phyloP scores from a whole-genome alignment of 768 basidiomycete genomes.

The Leccinum variicolor region DNA sequence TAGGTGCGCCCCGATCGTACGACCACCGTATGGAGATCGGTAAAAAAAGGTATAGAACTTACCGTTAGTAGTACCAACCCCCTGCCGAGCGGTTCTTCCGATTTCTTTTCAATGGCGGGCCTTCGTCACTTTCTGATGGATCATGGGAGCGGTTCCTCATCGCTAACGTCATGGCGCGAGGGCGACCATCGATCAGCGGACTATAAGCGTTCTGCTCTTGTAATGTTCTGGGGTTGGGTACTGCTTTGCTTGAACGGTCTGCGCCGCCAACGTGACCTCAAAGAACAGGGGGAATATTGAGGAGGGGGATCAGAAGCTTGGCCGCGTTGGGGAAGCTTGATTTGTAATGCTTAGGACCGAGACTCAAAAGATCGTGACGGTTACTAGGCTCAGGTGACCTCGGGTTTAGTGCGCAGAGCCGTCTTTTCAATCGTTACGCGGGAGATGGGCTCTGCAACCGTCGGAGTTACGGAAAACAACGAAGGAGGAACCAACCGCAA shows the following conservation, averaged over 20 bases:
- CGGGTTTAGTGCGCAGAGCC: neutral
- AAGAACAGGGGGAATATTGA: neutral
- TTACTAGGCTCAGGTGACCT: neutral
- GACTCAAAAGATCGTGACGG: neutral
- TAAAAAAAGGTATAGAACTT: neutral
- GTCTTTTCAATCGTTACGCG: neutral
- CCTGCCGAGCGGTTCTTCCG: constrained; percentile 4
- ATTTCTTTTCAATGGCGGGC: constrained; percentile 2
- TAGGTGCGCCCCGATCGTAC: constrained; percentile 37
- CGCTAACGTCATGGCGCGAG: constrained; percentile 4
- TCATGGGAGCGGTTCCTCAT: neutral
- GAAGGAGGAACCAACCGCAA: neutral
- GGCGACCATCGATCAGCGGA: constrained; percentile 3
- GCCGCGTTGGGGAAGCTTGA: no score
- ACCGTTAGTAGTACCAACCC: neutral
- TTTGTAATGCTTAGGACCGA: neutral
- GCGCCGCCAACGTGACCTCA: neutral
- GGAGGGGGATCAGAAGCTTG: neutral
- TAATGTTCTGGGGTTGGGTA: neutral
- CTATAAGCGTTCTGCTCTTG: neutral
- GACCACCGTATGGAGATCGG: neutral
- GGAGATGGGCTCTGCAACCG: neutral
- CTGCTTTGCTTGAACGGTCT: neutral
- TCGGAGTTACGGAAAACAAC: neutral
- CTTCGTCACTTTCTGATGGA: constrained; percentile 20